A percentile compares a stretch with the other conserved stretches of the same genome.
Evolutionary conservation across 208 protist genomes (phyloP).

Genomic region (Leptomonas pyrrhocoris): DNA sequence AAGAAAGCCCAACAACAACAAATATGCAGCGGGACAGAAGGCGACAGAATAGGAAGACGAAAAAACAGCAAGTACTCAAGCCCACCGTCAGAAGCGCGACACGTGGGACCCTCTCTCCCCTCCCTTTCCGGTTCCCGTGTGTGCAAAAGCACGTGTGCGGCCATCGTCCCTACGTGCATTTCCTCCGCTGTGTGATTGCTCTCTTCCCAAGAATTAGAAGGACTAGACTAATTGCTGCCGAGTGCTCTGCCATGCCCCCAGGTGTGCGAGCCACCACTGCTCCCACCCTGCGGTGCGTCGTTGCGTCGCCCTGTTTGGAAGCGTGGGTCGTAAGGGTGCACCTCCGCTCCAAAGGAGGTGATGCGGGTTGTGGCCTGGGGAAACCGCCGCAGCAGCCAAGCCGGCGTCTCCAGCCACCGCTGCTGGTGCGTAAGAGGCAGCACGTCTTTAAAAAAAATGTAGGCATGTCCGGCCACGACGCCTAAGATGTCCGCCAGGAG

Average conservation of each 20-base stretch:
- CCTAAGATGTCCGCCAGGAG: slow-evolving; percentile 70
- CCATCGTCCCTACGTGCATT: neutral
- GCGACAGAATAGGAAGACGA: neutral
- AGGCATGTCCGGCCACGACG: slow-evolving; percentile 73
- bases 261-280: slow-evolving; percentile 20
- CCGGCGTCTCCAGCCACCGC: slow-evolving; percentile 57
- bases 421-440: slow-evolving; percentile 64
- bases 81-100: neutral
- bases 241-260: slow-evolving; percentile 38
- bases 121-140: too few relatives aligned
- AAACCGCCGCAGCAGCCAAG: slow-evolving; percentile 52
- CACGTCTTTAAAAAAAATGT: slow-evolving; percentile 83
- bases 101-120: too few relatives aligned
- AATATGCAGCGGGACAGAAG: too few relatives aligned
- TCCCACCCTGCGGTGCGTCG: slow-evolving; percentile 5
- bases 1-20: neutral
- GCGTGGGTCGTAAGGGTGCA: slow-evolving; percentile 41
- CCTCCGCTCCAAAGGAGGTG: slow-evolving; percentile 23
- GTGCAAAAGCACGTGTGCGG: neutral
- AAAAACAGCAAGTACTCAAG: too few relatives aligned
- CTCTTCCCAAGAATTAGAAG: too few relatives aligned
- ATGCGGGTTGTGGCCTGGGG: slow-evolving; percentile 22
- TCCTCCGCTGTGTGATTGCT: neutral
- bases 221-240: slow-evolving; percentile 25
- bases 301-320: slow-evolving; percentile 26